A percentile compares a stretch with the other conserved stretches of the same genome.
Conservation (phyloP, 495 filamentous ascomycete genomes). For the Diplogelasinospora grovesii region DNA sequence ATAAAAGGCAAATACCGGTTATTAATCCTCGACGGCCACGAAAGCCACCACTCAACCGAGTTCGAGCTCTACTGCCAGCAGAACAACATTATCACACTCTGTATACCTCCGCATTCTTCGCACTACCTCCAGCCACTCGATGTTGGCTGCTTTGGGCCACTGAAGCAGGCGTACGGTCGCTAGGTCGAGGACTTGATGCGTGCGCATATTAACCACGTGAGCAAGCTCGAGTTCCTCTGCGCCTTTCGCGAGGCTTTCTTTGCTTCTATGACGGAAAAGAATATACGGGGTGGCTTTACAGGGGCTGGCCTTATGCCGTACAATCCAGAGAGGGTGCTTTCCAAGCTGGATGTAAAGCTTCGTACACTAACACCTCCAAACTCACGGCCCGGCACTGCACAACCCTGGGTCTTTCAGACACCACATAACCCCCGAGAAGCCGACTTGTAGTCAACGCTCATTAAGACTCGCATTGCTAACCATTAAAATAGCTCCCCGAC, state of each 20-base stretch:
- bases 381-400: neutral
- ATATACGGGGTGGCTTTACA: neutral
- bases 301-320: neutral
- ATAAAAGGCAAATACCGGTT: slow-evolving; percentile 20
- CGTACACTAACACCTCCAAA: neutral
- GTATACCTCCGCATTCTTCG: slow-evolving; percentile 13
- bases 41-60: slow-evolving; percentile 19
- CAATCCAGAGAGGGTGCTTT: neutral
- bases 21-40: slow-evolving; percentile 28
- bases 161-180: neutral
- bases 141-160: neutral
- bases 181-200: neutral
- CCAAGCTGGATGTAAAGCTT: slow-evolving; percentile 1
- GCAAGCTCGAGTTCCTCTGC: neutral
- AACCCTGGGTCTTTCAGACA: neutral
- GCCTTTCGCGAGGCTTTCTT: neutral
- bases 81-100: slow-evolving; percentile 26
- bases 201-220: neutral
- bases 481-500: slow-evolving; percentile 4
- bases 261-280: neutral
- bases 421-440: neutral
- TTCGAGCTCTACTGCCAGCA: slow-evolving; percentile 20
- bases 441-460: neutral
- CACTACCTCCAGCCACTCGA: slow-evolving; percentile 3
- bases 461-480: neutral